A percentile compares a stretch with the other conserved stretches of the same genome.
Conservation (phyloP, 73 alveolate genomes). For the Effrenium voratum region DNA sequence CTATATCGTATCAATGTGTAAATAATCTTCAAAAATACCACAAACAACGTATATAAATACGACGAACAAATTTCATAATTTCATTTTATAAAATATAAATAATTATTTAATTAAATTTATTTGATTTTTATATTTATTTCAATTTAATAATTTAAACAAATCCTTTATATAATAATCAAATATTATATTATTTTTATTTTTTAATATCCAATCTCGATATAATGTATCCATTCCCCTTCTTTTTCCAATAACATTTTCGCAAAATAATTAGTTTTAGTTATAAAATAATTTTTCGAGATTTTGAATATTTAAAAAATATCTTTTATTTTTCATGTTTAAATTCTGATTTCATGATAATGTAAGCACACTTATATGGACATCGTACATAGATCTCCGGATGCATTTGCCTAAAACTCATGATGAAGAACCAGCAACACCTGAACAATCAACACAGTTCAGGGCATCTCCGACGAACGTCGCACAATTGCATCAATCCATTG, state of each 20-base stretch:
- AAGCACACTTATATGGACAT: no score
- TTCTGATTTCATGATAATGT: not conserved
- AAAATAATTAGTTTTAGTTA: no score
- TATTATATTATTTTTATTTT: not conserved
- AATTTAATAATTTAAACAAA: not conserved
- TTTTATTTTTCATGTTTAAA: not conserved
- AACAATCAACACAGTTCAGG: no score
- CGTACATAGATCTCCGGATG: no score
- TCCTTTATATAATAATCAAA: not conserved
- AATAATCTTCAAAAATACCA: not conserved
- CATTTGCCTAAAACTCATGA: no score
- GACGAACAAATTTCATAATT: not conserved
- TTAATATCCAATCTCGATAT: not conserved
- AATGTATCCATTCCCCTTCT: not conserved
- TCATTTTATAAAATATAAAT: no score
- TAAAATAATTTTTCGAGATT: no score
- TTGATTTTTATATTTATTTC: not conserved
- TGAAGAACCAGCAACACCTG: no score
- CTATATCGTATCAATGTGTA: no score
- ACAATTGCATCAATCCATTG: no score
- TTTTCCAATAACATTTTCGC: not conserved
- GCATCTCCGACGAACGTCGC: no score
- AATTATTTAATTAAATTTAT: not conserved
- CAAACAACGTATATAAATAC: not conserved
- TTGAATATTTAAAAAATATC: no score